Percentiles rank a stretch among this genome's conserved stretches.
Evolutionary conservation across 768 basidiomycete species (phyloP).

Genomic region (Stropharia rugosoannulata): DNA sequence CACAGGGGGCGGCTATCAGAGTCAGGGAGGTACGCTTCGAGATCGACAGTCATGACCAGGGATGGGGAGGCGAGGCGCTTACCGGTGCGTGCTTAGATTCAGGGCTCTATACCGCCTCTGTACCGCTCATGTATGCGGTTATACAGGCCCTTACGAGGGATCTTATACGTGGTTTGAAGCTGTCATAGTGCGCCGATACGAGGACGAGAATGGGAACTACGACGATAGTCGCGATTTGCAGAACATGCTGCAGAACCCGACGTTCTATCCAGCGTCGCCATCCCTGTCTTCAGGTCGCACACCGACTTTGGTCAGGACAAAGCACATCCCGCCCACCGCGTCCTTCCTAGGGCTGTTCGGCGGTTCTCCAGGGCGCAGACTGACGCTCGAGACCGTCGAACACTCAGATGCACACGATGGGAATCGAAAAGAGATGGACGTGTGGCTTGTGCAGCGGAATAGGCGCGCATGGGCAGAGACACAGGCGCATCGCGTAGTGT

Average conservation of each 20-base stretch:
- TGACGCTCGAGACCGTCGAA: background rate
- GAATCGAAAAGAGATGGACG: background rate
- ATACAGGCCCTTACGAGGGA: background rate
- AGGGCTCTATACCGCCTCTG: background rate
- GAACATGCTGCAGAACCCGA: background rate
- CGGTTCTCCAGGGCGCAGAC: background rate
- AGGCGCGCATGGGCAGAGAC: too few relatives aligned
- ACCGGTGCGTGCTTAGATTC: background rate
- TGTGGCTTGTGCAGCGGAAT: background rate
- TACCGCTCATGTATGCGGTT: background rate
- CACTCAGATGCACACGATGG: background rate
- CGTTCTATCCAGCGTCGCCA: too few relatives aligned
- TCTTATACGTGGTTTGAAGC: background rate
- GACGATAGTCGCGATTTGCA: background rate
- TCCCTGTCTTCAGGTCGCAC: too few relatives aligned
- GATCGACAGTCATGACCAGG: background rate
- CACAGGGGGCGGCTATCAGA: too few relatives aligned
- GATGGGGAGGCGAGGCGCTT: background rate
- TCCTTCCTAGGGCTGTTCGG: background rate
- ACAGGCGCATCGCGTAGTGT: too few relatives aligned
- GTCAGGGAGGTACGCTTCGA: background rate
- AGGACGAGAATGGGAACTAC: background rate
- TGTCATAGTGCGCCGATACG: background rate
- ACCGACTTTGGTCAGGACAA: background rate
- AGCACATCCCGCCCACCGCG: background rate